Evolutionary conservation across 2,329 filamentous ascomycete species (phyloP).

Genomic region (Ceratocystis colombiana): DNA sequence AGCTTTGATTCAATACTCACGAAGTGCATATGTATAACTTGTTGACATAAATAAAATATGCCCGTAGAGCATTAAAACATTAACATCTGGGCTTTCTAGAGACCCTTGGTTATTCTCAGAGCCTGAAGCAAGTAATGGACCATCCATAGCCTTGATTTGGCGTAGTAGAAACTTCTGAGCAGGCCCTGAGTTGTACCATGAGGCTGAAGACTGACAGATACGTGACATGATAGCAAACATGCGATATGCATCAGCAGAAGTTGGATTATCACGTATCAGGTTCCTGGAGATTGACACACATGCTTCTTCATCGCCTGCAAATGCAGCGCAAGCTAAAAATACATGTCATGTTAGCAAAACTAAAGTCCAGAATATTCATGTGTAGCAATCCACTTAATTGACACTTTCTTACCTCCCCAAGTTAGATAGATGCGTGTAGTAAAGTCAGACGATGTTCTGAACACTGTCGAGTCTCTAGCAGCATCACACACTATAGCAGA

Average conservation of each 20-base stretch:
- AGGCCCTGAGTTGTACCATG: slow-evolving; percentile 69
- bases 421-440: slow-evolving; percentile 65
- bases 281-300: slow-evolving; percentile 64
- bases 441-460: slow-evolving; percentile 58
- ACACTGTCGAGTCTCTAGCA: slow-evolving; percentile 71
- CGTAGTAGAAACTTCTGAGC: slow-evolving; percentile 85
- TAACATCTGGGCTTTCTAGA: slow-evolving; percentile 55
- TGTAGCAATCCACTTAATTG: background rate
- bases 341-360: slow-evolving; percentile 6
- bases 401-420: slow-evolving; percentile 52
- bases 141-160: slow-evolving; percentile 84
- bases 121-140: slow-evolving; percentile 35
- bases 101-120: slow-evolving; percentile 24
- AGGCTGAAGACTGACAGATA: slow-evolving; percentile 59
- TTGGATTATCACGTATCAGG: slow-evolving; percentile 73
- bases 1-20: slow-evolving; percentile 35
- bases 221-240: slow-evolving; percentile 71
- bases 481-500: slow-evolving; percentile 73
- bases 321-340: slow-evolving; percentile 62
- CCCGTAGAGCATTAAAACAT: slow-evolving; percentile 77
- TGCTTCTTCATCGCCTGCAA: slow-evolving; percentile 67
- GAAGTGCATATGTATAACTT: slow-evolving; percentile 72
- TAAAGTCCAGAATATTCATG: background rate
- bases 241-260: slow-evolving; percentile 71
- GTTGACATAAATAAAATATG: slow-evolving; percentile 79